Evolutionary conservation across 192 early-diverging fungal genomes (phyloP).

Genomic region (Coemansia sp.): DNA sequence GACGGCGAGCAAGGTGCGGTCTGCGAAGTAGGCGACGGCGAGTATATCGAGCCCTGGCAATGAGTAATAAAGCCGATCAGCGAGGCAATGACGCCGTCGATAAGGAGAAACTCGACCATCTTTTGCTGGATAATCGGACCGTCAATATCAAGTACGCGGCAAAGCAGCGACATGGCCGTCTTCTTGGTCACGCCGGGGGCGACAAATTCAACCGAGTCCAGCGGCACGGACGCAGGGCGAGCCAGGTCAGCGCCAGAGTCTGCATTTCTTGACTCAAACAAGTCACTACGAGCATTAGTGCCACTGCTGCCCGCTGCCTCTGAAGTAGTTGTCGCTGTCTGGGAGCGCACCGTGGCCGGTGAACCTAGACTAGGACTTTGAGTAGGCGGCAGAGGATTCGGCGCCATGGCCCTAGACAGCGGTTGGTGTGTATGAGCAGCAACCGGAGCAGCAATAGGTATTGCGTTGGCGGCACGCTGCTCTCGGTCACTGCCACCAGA

Average conservation of each 20-base stretch:
- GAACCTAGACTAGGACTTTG: neutral
- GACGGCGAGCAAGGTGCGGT: slow-evolving; percentile 50
- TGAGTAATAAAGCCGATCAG: slow-evolving; percentile 56
- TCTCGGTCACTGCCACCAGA: neutral
- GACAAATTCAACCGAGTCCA: slow-evolving; percentile 52
- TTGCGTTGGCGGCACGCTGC: neutral
- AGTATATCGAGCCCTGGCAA: slow-evolving; percentile 47
- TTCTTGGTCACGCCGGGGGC: slow-evolving; percentile 54
- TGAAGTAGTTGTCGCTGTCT: neutral
- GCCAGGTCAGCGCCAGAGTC: slow-evolving; percentile 2
- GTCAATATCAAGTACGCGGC: slow-evolving; percentile 57
- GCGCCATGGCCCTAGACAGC: neutral
- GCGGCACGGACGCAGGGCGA: slow-evolving; percentile 36
- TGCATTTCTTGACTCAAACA: slow-evolving; percentile 8
- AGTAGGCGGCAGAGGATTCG: neutral
- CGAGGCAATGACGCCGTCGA: slow-evolving; percentile 58
- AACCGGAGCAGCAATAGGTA: neutral
- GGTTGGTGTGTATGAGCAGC: slow-evolving; percentile 3
- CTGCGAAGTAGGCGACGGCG: slow-evolving; percentile 28
- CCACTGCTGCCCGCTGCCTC: neutral
- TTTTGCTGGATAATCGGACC: slow-evolving; percentile 55
- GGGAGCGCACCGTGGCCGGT: neutral
- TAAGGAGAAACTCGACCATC: slow-evolving; percentile 59
- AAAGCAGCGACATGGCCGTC: slow-evolving; percentile 50
- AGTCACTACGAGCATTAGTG: neutral